Conservation (phyloP, 805 yeast genomes). For the Ogataea angusta region DNA sequence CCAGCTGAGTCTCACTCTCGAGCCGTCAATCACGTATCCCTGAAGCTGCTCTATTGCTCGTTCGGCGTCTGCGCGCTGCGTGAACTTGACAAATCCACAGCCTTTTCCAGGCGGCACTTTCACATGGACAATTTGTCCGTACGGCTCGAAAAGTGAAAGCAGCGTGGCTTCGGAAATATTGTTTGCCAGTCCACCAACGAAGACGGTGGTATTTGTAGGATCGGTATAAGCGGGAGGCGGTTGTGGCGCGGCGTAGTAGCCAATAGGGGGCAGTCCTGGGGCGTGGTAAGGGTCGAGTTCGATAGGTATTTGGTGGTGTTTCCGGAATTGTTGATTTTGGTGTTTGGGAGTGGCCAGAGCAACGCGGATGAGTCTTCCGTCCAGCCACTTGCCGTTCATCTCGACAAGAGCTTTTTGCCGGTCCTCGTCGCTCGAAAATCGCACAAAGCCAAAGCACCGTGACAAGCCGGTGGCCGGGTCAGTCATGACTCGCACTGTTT, state of each 20-base stretch:
- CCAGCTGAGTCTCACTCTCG: conserved; percentile 72
- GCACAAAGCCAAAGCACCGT: conserved; percentile 76
- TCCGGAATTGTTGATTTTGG: conserved; percentile 24
- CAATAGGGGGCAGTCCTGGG: conserved; percentile 24
- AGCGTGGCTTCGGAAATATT: conserved; percentile 62
- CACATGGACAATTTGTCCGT: conserved; percentile 66
- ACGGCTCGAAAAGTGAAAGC: conserved; percentile 61
- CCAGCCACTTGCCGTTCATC: conserved; percentile 79
- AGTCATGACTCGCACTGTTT: conserved; percentile 82
- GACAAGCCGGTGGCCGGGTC: conserved; percentile 78
- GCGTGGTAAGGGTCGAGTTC: conserved; percentile 23
- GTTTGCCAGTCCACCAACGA: conserved; percentile 64
- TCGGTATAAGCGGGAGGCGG: conserved; percentile 36
- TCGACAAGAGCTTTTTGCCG: conserved; percentile 64
- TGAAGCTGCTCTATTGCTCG: conserved; percentile 76
- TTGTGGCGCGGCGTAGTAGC: conserved; percentile 24
- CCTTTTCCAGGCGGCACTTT: conserved; percentile 78
- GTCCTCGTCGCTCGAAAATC: conserved; percentile 69
- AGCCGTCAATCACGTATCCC: conserved; percentile 74
- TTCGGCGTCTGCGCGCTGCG: conserved; percentile 69
- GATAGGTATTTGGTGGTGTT: conserved; percentile 21
- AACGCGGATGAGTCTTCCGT: conserved; percentile 72
- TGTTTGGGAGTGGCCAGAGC: conserved; percentile 77
- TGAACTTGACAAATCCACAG: conserved; percentile 73
- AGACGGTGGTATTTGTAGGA: conserved; percentile 74